Base-by-base conservation (phyloP, 768 basidiomycete species). In the Termitomyces bulborhizus region DNA sequence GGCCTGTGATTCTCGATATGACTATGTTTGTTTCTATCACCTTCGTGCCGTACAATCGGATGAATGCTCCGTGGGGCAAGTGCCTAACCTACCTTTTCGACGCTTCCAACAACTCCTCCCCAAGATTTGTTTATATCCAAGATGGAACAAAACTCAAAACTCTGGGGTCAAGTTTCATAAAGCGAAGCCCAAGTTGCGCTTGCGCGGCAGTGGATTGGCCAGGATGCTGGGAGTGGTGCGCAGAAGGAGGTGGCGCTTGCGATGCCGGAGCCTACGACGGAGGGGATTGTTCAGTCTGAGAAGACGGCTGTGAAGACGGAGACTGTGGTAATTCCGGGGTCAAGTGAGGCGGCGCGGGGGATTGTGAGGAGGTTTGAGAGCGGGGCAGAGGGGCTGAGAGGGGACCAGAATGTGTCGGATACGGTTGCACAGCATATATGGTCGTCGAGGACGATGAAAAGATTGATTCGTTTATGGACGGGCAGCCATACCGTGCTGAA, bases 11-110 rank as follows among this genome's bases (percentile, higher is more conserved):
- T n/a, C n/a, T n/a, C n/a, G n/a, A n/a, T n/a, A n/a, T n/a, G 85
- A 94, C 55, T 94, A 88, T 66, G 89, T 97, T 62, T 80, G 86
- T 11, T 93, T 97, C 78, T 98, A 90, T 73, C 93, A 98, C 71
- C 77, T 99, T 26, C 82, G 97, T 31, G 75, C 86, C 86, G 1
- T 99, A 95, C 66, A 95, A 98, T 65, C 78, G 94, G 26, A 90
- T 95, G 64, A 94, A 93, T 63, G 85, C 86, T 0, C 88, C 90
- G 1, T 68, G 73, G 58, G 71, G 85, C 85, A 57, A 64, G 80
- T 67, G 34, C 21, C n/a, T 11, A 48, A 4, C n/a, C 32, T 15
- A 4, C 2, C 6, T 4, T n/a, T 16, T 3, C 6, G 21, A 21
- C 21, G 2, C 21, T 21, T 21, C n/a, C n/a, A n/a, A 29, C 6